Conservation (phyloP, 345 rosid species). For the Heritiera fomes region DNA sequence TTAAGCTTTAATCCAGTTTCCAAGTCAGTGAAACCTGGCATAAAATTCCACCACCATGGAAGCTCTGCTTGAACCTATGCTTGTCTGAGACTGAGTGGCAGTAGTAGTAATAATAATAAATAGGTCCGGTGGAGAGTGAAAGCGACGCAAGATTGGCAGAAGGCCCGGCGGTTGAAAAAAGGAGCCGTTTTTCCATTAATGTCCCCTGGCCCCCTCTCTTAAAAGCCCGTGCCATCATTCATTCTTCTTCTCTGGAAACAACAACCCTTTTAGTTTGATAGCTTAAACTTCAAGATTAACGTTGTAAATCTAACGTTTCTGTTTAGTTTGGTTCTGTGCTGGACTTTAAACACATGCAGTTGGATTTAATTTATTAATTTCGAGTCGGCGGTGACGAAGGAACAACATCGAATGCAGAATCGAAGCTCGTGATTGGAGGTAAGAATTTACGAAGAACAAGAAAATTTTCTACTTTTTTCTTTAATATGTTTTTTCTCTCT, state of each 20-base stretch:
- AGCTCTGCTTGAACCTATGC: background rate
- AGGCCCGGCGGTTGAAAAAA: conserved; percentile 13
- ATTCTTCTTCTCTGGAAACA: background rate
- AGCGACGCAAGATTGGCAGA: conserved; percentile 14
- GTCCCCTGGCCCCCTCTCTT: background rate
- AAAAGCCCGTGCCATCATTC: conserved; percentile 13
- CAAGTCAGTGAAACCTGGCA: background rate
- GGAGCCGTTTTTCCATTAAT: background rate
- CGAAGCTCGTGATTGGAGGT: conserved; percentile 49
- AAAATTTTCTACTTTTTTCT: background rate
- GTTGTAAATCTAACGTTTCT: conserved; percentile 3
- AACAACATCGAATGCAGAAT: conserved; percentile 31
- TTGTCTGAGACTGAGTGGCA: background rate
- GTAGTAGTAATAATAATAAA: background rate
- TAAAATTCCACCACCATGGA: background rate
- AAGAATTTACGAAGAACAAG: conserved; percentile 29
- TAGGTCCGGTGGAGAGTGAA: conserved; percentile 23
- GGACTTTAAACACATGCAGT: background rate
- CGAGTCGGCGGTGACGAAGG: conserved; percentile 24
- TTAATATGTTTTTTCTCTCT: background rate
- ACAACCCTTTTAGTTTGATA: background rate
- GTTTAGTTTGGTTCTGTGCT: background rate
- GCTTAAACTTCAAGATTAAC: conserved; percentile 12
- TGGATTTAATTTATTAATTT: background rate
- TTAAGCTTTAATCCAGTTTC: background rate